A percentile compares a stretch with the other conserved stretches of the same genome.
Conservation (phyloP, 2,329 filamentous ascomycete genomes). For the Phyllosticta citribraziliensis region DNA sequence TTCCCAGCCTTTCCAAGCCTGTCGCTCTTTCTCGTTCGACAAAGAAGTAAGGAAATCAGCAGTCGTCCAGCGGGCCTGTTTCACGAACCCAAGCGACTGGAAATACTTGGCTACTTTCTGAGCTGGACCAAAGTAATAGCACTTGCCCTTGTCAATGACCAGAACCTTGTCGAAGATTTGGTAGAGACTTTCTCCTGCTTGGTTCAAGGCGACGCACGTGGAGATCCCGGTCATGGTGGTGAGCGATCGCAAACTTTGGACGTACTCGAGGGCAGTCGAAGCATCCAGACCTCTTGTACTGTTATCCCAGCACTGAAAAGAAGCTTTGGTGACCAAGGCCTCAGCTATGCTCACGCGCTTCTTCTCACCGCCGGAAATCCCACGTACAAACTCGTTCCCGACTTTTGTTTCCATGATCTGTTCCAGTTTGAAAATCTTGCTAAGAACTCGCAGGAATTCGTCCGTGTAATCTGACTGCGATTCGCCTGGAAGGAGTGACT, state of each 20-base stretch:
- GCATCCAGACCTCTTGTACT: constrained; percentile 65
- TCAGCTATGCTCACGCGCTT: constrained; percentile 42
- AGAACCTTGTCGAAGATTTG: constrained; percentile 31
- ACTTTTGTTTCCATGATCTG: constrained; percentile 66
- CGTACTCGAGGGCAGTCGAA: constrained; percentile 64
- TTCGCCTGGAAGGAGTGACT: constrained; percentile 51
- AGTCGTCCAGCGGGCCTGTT: constrained; percentile 56
- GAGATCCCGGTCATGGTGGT: constrained; percentile 55
- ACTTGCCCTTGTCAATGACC: constrained; percentile 31
- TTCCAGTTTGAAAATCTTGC: constrained; percentile 61
- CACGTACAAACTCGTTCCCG: constrained; percentile 63
- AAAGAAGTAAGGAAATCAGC: constrained; percentile 66
- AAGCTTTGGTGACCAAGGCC: constrained; percentile 35
- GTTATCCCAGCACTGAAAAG: constrained; percentile 42
- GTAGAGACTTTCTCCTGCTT: constrained; percentile 43
- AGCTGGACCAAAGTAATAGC: constrained; percentile 53
- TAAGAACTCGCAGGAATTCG: constrained; percentile 56
- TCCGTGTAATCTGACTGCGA: constrained; percentile 49
- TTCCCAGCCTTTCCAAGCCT: constrained; percentile 47
- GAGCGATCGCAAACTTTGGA: constrained; percentile 53
- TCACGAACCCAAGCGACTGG: constrained; percentile 55
- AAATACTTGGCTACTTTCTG: constrained; percentile 56
- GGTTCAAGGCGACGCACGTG: constrained; percentile 60
- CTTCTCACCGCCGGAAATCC: constrained; percentile 42
- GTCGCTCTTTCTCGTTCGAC: constrained; percentile 51